A percentile compares a stretch with the other conserved stretches of the same genome.
Conservation (phyloP, 2,329 filamentous ascomycete genomes). For the Sclerotinia minor region DNA sequence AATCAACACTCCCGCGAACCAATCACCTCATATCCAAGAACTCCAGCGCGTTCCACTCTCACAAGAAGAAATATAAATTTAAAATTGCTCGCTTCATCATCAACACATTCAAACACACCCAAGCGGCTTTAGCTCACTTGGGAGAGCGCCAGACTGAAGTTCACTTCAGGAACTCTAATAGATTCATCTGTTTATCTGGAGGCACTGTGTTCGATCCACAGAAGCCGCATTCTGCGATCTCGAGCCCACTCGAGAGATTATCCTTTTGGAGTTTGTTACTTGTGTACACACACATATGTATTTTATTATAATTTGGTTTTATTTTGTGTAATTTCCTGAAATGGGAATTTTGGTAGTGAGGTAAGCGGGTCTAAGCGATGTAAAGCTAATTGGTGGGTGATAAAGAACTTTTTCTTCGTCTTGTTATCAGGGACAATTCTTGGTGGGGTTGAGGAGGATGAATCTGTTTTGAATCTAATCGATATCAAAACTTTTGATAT, state of each 20-base stretch:
- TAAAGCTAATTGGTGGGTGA: neutral
- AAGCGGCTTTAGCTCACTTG: slow-evolving; percentile 26
- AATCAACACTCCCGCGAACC: neutral
- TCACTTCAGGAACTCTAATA: neutral
- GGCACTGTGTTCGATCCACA: slow-evolving; percentile 25
- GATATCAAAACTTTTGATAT: too few species aligned
- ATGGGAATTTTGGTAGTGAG: neutral
- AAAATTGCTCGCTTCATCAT: too few species aligned
- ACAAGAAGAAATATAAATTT: too few species aligned
- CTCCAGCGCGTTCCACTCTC: neutral
- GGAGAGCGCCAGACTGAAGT: slow-evolving; percentile 26
- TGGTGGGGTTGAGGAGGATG: neutral
- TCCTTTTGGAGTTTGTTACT: neutral
- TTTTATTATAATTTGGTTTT: too few species aligned
- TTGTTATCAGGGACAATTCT: neutral
- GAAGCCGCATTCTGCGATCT: slow-evolving; percentile 24
- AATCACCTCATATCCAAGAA: neutral
- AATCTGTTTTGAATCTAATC: neutral
- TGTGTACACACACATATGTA: too few species aligned
- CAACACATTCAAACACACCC: neutral
- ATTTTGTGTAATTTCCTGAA: neutral
- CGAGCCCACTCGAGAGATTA: neutral
- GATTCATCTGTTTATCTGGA: slow-evolving; percentile 23
- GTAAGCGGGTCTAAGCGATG: neutral
- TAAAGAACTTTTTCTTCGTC: neutral